Percentiles rank a stretch among this genome's conserved stretches.
These are phyloP conservation scores for Sechiopsis laciniata DNA, from an alignment of 306 rosid species.

Conservation along the genomic window DNA sequence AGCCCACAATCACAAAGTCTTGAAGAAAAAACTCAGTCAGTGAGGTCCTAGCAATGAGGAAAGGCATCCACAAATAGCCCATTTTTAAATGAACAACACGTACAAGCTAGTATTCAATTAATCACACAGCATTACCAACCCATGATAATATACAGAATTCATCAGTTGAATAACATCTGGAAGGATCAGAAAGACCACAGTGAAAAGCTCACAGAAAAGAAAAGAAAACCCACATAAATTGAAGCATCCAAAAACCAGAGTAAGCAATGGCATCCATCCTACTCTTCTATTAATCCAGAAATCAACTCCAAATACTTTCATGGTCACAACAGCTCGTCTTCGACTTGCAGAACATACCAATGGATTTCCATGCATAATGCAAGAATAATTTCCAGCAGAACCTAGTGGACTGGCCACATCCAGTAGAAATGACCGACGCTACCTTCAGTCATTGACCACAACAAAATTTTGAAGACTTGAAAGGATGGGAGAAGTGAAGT, in stretches of 20 bases:
- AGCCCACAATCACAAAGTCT: constrained; percentile 16
- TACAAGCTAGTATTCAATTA: not conserved
- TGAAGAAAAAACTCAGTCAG: constrained; percentile 25
- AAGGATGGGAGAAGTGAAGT: constrained; percentile 5
- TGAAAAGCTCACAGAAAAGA: constrained; percentile 20
- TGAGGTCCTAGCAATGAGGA: constrained; percentile 13
- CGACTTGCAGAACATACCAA: not conserved
- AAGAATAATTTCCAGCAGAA: not conserved
- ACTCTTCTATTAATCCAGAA: not conserved
- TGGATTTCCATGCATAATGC: constrained; percentile 1
- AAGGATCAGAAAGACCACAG: constrained; percentile 24
- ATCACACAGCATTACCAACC: constrained; percentile 21
- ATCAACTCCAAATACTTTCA: not conserved
- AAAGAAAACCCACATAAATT: constrained; percentile 14
- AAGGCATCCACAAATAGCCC: constrained; percentile 26
- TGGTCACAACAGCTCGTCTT: not conserved
- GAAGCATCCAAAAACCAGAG: constrained; percentile 3
- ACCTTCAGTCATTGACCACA: constrained; percentile 15
- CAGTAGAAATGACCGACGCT: constrained; percentile 1
- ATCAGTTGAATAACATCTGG: constrained; percentile 26
- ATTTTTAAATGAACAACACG: constrained; percentile 29
- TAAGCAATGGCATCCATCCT: not conserved
- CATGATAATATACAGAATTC: no score
- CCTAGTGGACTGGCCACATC: not conserved
- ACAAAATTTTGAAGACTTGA: not conserved